These are phyloP conservation scores for Capsicum rhomboideum DNA, from an alignment of 257 asterid species.

Conservation along the genomic window DNA sequence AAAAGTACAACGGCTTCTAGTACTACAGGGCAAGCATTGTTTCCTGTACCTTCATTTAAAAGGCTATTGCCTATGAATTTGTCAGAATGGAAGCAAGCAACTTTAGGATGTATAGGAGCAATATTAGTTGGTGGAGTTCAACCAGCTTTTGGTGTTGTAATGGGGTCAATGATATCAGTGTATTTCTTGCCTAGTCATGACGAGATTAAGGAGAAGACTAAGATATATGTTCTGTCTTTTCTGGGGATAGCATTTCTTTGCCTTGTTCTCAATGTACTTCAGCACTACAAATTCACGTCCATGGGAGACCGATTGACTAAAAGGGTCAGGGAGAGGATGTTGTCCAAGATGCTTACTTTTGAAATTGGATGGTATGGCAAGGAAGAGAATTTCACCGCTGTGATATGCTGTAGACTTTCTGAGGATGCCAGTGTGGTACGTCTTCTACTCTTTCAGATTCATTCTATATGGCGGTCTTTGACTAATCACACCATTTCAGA, in stretches of 20 bases:
- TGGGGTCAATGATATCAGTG: slow-evolving; percentile 73
- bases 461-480: not conserved
- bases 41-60: slow-evolving; percentile 51
- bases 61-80: slow-evolving; percentile 68
- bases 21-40: slow-evolving; percentile 20
- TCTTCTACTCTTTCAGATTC: not conserved
- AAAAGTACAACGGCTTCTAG: not conserved
- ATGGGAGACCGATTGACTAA: slow-evolving; percentile 90
- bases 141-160: slow-evolving; percentile 52
- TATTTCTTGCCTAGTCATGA: slow-evolving; percentile 45
- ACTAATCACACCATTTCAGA: not conserved
- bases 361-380: slow-evolving; percentile 92
- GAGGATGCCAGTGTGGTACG: slow-evolving; percentile 89
- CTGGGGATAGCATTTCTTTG: slow-evolving; percentile 65
- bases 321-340: slow-evolving; percentile 75
- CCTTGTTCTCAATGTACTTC: slow-evolving; percentile 42
- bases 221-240: slow-evolving; percentile 40
- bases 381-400: slow-evolving; percentile 70
- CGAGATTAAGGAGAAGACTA: slow-evolving; percentile 47
- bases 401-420: slow-evolving; percentile 72
- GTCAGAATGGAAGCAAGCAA: slow-evolving; percentile 85
- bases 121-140: slow-evolving; percentile 67
- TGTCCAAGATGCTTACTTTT: slow-evolving; percentile 77
- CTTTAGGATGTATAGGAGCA: slow-evolving; percentile 52
- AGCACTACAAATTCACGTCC: slow-evolving; percentile 74